phyloP scores from a whole-genome alignment of 176 grass and related monocot genomes.

The Carex cristatella region DNA sequence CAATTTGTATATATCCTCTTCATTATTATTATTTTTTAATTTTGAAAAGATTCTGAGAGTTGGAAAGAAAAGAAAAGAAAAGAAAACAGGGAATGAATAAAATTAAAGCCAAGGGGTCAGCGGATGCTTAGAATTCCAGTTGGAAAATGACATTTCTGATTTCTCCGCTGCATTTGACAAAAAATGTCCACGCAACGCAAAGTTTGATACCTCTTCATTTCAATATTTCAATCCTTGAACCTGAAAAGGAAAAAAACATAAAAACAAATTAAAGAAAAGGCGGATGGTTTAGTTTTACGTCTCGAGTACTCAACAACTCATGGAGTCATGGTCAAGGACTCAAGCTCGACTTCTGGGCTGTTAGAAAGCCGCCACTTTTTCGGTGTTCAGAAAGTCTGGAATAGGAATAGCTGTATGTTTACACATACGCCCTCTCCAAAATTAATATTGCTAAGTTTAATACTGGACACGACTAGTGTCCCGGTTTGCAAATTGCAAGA shows the following conservation, averaged over 20 bases:
- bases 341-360: slow-evolving; percentile 9
- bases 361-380: slow-evolving; percentile 21
- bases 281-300: not conserved
- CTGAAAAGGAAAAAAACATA: not conserved
- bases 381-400: not conserved
- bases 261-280: not conserved
- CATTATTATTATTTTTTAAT: too few relatives aligned
- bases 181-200: not conserved
- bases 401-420: not conserved
- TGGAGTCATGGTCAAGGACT: not conserved
- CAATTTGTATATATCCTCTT: too few relatives aligned
- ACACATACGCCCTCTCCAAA: not conserved
- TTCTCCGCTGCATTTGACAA: not conserved
- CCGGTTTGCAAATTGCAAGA: not conserved
- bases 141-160: not conserved
- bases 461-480: not conserved
- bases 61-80: too few relatives aligned
- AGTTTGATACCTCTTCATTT: too few relatives aligned
- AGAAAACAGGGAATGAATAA: too few relatives aligned
- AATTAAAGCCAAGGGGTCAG: not conserved
- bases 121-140: not conserved
- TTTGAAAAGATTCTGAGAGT: too few relatives aligned
- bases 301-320: not conserved
- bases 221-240: not conserved
- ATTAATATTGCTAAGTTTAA: not conserved